Conservation (phyloP, 768 basidiomycete species). For the Scleroderma citrinum region DNA sequence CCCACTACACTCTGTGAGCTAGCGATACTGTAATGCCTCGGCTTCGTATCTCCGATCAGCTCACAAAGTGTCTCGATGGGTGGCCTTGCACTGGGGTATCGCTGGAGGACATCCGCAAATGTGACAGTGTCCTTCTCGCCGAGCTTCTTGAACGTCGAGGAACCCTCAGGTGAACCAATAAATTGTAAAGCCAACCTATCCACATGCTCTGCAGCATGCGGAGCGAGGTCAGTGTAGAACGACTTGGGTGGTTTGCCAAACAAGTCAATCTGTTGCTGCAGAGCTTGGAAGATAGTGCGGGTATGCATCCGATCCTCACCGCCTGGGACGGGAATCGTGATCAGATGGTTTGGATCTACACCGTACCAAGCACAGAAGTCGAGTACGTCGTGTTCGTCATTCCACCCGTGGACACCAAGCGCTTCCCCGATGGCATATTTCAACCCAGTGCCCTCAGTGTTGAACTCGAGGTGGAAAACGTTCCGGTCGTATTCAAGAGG, state of each 20-base stretch:
- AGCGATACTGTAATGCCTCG: constrained; percentile 97
- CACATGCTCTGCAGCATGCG: constrained; percentile 58
- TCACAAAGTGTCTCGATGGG: constrained; percentile 83
- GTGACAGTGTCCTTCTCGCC: constrained; percentile 92
- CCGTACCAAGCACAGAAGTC: constrained; percentile 94
- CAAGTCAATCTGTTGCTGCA: constrained; percentile 95
- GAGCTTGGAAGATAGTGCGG: constrained; percentile 88
- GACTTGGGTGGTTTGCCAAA: constrained; percentile 95
- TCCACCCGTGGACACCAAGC: constrained; percentile 96
- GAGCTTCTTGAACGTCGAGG: constrained; percentile 90
- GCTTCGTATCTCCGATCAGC: constrained; percentile 91
- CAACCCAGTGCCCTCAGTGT: constrained; percentile 85
- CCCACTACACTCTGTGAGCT: constrained; percentile 94
- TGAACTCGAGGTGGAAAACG: constrained; percentile 97
- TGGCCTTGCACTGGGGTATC: constrained; percentile 74
- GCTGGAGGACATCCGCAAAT: constrained; percentile 80
- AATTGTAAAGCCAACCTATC: constrained; percentile 83
- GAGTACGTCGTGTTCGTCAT: constrained; percentile 80
- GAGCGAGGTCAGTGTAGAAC: constrained; percentile 86
- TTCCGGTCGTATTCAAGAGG: constrained; percentile 96
- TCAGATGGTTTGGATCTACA: constrained; percentile 67
- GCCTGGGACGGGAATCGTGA: constrained; percentile 72
- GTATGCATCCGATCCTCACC: constrained; percentile 74
- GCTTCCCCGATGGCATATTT: constrained; percentile 97
- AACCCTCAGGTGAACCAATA: constrained; percentile 89